Base-by-base conservation (phyloP, 1,284 basidiomycete species). In the Ceraceosorus guamensis region DNA sequence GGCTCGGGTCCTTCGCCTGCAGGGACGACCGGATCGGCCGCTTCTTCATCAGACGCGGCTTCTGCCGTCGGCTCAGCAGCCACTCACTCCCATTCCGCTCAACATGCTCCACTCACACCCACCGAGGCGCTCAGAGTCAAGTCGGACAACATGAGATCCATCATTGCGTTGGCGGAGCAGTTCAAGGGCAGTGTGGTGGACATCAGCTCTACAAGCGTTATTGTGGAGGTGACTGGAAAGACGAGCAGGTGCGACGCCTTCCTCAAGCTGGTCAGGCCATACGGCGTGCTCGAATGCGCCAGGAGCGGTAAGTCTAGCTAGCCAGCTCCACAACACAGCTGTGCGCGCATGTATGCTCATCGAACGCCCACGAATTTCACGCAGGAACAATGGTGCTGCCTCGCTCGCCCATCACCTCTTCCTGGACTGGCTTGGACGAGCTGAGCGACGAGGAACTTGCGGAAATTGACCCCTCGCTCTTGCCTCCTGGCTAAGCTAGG, bases 151-250 rank as follows among this genome's bases (percentile, higher is more conserved):
- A 79, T 98, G 59, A 84, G 87, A 48, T 87, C 89, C 32, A 87
- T 99, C 76, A 85, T 86, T 58, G 83, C 85, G 44, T 85, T 98
- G 43, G 83, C 91, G 0, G 79, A 82, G 50, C 92, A 98, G 78
- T 99, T 99, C 71, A 85, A 88, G 31, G 95, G 89, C 6, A 86
- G 86, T 67, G 85, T 98, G 58, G 92, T 97, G 46, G 95, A 99
- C 77, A 86, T 99, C 54, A 89, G 88, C 77, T 89, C 92, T 76
- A 86, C 93, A 71, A 88, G 86, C 72, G 86, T 93, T 48, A 96
- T 97, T 62, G 88, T 98, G 48, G 93, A 99, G 80, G 80, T 97
- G 77, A 87, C 87, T 24, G 95, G 88, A 50, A 98, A 98, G 82
- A 90, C 88, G 53, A 80, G 82, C 46, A 82, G 93, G 45, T 88